Conservation (phyloP, 1,284 basidiomycete species). For the Stygiomarasmius scandens region DNA sequence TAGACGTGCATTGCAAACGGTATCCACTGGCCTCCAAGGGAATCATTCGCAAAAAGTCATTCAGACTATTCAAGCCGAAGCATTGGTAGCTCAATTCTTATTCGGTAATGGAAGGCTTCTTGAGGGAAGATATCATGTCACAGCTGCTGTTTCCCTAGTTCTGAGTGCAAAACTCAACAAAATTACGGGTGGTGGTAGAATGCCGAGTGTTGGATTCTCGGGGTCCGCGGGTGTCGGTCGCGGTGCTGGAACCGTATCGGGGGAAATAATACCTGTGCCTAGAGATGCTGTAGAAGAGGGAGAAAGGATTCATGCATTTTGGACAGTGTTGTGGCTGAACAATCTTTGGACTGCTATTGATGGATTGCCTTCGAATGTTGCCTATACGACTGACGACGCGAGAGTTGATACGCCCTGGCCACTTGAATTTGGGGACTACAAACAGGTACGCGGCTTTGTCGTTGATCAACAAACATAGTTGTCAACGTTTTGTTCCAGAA, state of each 20-base stretch:
- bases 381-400: constrained; percentile 4
- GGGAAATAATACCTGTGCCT: not conserved
- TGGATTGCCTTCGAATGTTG: constrained; percentile 8
- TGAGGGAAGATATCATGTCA: constrained; percentile 14
- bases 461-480: not conserved
- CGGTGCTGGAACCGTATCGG: not conserved
- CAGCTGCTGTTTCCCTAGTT: constrained; percentile 14
- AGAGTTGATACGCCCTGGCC: constrained; percentile 19
- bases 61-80: constrained; percentile 14
- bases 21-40: constrained; percentile 8
- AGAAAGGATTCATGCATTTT: constrained; percentile 16
- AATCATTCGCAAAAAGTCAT: constrained; percentile 9
- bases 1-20: constrained; percentile 17
- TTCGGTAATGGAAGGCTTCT: constrained; percentile 1
- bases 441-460: not conserved
- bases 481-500: not conserved
- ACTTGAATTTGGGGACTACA: constrained; percentile 4
- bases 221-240: too few species aligned
- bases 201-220: too few species aligned
- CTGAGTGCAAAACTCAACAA: constrained; percentile 13
- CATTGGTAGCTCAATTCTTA: constrained; percentile 14
- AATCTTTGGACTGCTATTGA: constrained; percentile 15
- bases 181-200: constrained; percentile 2
- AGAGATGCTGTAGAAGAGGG: constrained; percentile 7
- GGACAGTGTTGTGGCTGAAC: constrained; percentile 16